Base-by-base conservation (phyloP, 352 stramenopile genomes). In the Phytophthora pseudosyringae region DNA sequence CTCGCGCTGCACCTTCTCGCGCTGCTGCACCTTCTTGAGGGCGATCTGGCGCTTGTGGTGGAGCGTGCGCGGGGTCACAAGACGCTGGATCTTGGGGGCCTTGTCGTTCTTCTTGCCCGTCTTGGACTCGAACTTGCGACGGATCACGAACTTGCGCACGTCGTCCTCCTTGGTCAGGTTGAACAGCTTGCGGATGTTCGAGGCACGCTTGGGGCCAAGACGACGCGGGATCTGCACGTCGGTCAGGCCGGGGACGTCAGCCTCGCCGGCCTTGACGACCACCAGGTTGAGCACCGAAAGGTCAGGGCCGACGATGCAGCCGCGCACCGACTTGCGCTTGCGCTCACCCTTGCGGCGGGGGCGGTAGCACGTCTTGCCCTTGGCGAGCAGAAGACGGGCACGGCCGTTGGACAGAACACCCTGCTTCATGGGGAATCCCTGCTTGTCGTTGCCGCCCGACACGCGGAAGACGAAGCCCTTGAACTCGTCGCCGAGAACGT, bases 371-470 rank as follows among this genome's bases (percentile, higher is more conserved):
- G 98, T 97, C 81, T 98, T 94, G 74, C 97, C 98, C 86, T 99
- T 98, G 58, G 91, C 88, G 32, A 99, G 92, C n/a, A 99, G 85
- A 44, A 99, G 94, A 75, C 97, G 95, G 33, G 99, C 98, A 86
- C 98, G 97, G 81, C 97, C 94, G 86, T 99, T 98, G 53, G 95
- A 98, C 61, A 99, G 88, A 61, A 99, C 96, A 92, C 98, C 98
- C 90, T 99, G 98, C 95, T 99, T 99, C 98, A 99, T 99, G 67
- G 98, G 97, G 90, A 99, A 99, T 65, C 98, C 98, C 89, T 99
- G 98, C 93, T 99, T 99, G 90, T 99, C 98, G 85, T 99, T 99
- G 83, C 98, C 98, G 75, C 98, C 98, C 57, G 94, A 98, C 75
- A 99, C 98, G 71, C 97, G 96, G 80, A 99, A 98, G 75, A 98